phyloP scores from a whole-genome alignment of 2,329 filamentous ascomycete species.

The Alternaria brassicae region DNA sequence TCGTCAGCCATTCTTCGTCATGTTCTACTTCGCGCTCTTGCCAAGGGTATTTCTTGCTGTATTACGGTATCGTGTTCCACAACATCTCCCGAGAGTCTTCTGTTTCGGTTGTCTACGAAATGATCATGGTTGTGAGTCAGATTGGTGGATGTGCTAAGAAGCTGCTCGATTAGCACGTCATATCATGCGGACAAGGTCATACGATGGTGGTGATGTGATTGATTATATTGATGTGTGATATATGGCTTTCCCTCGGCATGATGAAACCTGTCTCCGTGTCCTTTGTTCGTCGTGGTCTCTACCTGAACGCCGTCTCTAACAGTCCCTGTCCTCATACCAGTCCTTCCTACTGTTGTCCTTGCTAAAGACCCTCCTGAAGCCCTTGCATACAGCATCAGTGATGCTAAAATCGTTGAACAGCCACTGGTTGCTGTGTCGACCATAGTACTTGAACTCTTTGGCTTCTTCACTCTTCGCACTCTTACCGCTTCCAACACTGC shows the following conservation, averaged over 20 bases:
- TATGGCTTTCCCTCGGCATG: no score
- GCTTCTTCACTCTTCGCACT: conserved; percentile 24
- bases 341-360: conserved; percentile 22
- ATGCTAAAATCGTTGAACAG: conserved; percentile 50
- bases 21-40: not conserved
- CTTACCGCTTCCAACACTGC: conserved; percentile 11
- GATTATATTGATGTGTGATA: not conserved
- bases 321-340: conserved; percentile 23
- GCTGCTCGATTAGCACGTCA: not conserved
- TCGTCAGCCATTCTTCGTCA: not conserved
- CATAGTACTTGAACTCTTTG: conserved; percentile 44
- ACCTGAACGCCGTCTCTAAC: not conserved
- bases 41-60: not conserved
- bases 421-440: conserved; percentile 49
- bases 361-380: conserved; percentile 39
- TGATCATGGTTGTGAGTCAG: not conserved
- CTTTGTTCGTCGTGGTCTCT: not conserved
- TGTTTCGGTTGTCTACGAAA: not conserved
- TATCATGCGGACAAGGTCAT: not conserved
- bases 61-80: not conserved
- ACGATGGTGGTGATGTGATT: not conserved
- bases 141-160: not conserved
- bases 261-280: not conserved
- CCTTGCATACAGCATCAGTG: conserved; percentile 41
- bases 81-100: not conserved